Evolutionary conservation across 371 early-diverging fungal genomes (phyloP), one percentile per base, ranked within the genome.

Genomic region (Rhizopus stolonifer): DNA sequence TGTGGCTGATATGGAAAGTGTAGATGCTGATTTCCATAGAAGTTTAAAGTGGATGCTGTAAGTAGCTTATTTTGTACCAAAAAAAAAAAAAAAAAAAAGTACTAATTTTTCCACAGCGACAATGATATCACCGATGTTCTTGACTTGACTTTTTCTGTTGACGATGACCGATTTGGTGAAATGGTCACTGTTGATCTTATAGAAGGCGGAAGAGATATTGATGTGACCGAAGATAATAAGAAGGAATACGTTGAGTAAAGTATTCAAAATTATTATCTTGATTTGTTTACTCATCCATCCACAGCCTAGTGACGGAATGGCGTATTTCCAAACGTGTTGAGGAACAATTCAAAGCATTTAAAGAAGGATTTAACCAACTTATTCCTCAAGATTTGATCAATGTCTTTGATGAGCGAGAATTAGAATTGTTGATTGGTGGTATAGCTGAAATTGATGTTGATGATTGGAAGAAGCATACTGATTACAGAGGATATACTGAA

Each of bases 391-490:
- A 96, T 25, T 77, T 96, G 19, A 84, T 99, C 49, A 81, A 83
- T 48, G 96, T 98, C 22, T 99, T 98, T 80, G 95, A 98, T 70
- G 98, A 97, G 67, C 90, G 94, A 55, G 99, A 99, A 75, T 73
- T 99, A 50, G 99, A 98, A 82, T 81, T 99, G 24, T 81, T 98
- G 34, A 97, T 99, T 67, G 93, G 96, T n/a, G 99, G 99, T 56
- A 77, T 98, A 60, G 92, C 96, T 7, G 98, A 99, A 64, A 95
- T 99, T 54, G 98, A 99, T 73, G 85, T 97, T 14, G 97, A 97
- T 61, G 99, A 99, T 70, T 98, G 98, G 99, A 94, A 93, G 81
- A 97, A 95, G 72, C 94, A 99, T 63, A 95, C 98, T 9, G 96
- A 95, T 58, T 99, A 98, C 67, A 79, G 95, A 43, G 96, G 97